Base-by-base conservation (phyloP, 1,284 basidiomycete species). In the Cryptococcus neoformans region DNA sequence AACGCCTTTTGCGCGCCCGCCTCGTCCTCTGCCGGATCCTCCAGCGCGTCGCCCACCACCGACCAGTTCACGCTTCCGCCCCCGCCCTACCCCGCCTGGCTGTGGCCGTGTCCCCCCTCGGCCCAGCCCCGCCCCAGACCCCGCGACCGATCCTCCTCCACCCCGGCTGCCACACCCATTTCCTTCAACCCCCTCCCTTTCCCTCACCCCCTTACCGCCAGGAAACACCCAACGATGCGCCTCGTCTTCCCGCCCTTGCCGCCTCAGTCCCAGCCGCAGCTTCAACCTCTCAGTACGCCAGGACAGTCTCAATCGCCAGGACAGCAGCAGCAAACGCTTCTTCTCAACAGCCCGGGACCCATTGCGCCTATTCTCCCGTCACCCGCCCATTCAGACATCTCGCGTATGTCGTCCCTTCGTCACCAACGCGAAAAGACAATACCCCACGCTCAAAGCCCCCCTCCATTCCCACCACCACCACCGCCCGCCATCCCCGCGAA, bases 181-280 rank as follows among this genome's bases (percentile, higher is more conserved):
- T 47, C 51, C 7, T 10, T 21, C 55, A 7, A 8, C 49, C 49
- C 51, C 21, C 35, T 72, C 1, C 70, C 74, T 12, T 73, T 76
- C 62, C 70, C 74, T 3, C 69, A 76, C 54, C 74, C 74, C 0
- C 55, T 73, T 14, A 54, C 57, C 1, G 59, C 62, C 0, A 56
- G 74, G 10, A 58, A 62, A 51, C 74, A 76, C 49, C 74, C 74
- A 5, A 73, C 65, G 8, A 76, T 76, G 74, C 63, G 65, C 21
- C 55, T 76, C 14, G 62, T 57, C 11, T 75, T 70, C 58, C 66
- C 73, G 8, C 10, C 62, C 54, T 16, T 38, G 54, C 21, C 17
- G 34, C 61, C 10, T 12, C 49, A 11, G 12, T 9, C 11, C 49
- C n/a, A 12, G 16, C 14, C n/a, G 34, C 47, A 12, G 28, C 21